Evolutionary conservation across 2,329 filamentous ascomycete genomes (phyloP), one percentile per base, ranked within the genome.

Genomic region (Calcarisporium arbuscula): DNA sequence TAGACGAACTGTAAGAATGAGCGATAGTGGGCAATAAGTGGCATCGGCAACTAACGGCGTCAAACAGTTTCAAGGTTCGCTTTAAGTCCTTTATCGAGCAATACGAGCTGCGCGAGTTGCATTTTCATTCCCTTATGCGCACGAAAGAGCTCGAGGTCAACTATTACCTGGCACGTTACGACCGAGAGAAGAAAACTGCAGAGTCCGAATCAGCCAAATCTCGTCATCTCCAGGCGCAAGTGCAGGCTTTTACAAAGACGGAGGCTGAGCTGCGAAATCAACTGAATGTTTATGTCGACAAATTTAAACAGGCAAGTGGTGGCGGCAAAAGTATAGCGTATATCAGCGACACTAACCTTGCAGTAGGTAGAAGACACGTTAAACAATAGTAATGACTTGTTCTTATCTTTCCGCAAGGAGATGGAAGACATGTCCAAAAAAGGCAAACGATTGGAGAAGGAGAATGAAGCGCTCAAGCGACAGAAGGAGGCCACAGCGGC

Each of bases 341-440:
- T 3, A 2, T 14, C 30, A 22, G 14, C 14, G 18, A 23, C 19
- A 8, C 47, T 51, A 49, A 48, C 44, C 42, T 35, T 40, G 42
- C 41, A 44, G 42, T 48, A 96, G 90, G 90, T 96, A 57, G 90
- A 96, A 74, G 92, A 96, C 63, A 96, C 90, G 23, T 74, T 96
- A 33, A 96, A 95, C 64, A 96, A 95, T 58, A 95, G 87, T 62
- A 96, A 96, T 66, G 92, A 96, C 57, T 70, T 96, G 35, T 96
- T 96, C 61, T 69, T 95, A 47, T 95, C 92, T 1, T 96, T 96
- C 64, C 79, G 90, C 35, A 95, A 95, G 65, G 92, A 96, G 63
- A 96, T 96, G 89, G 92, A 96, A 63, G 92, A 96, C 54, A 96
- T 96, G 89, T 95, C 89, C 1, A 95, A 95, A 67, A 96, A 96